Evolutionary conservation across 306 rosid species (phyloP).

Genomic region (Corylus avellana): DNA sequence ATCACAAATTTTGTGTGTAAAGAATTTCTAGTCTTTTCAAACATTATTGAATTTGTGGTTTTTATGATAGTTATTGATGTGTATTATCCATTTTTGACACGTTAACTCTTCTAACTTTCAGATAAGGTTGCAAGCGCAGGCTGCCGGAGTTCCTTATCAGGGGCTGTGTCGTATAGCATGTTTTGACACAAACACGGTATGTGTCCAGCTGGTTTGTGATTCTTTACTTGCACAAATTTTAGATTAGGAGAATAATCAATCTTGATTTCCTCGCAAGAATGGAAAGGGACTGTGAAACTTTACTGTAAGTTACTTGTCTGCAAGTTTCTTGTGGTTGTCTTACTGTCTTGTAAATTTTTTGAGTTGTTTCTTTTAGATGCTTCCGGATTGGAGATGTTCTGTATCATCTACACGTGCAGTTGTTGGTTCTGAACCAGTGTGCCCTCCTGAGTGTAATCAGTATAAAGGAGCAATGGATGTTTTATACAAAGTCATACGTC

Average conservation of each 20-base stretch:
- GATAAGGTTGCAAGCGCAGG: constrained; percentile 96
- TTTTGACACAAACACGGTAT: constrained; percentile 55
- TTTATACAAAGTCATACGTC: constrained; percentile 67
- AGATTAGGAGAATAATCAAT: neutral
- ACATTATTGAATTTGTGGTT: neutral
- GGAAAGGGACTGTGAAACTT: neutral
- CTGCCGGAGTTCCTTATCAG: constrained; percentile 88
- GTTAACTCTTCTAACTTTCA: constrained; percentile 30
- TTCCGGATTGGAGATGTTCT: constrained; percentile 45
- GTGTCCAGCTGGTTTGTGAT: neutral
- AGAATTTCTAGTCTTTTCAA: neutral
- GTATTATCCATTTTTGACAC: constrained; percentile 15
- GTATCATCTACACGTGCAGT: constrained; percentile 19
- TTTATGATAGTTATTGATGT: neutral
- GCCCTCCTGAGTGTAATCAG: constrained; percentile 47
- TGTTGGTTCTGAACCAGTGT: constrained; percentile 45
- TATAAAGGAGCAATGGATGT: constrained; percentile 87
- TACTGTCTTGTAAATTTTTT: neutral
- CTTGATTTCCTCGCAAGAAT: neutral
- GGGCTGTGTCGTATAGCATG: constrained; percentile 41
- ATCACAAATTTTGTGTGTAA: neutral
- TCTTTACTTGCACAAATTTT: neutral
- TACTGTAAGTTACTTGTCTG: neutral
- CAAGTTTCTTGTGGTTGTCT: neutral
- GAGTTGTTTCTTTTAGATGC: constrained; percentile 39